phyloP scores from a whole-genome alignment of 805 yeast genomes.

The Metschnikowia arizonensis region DNA sequence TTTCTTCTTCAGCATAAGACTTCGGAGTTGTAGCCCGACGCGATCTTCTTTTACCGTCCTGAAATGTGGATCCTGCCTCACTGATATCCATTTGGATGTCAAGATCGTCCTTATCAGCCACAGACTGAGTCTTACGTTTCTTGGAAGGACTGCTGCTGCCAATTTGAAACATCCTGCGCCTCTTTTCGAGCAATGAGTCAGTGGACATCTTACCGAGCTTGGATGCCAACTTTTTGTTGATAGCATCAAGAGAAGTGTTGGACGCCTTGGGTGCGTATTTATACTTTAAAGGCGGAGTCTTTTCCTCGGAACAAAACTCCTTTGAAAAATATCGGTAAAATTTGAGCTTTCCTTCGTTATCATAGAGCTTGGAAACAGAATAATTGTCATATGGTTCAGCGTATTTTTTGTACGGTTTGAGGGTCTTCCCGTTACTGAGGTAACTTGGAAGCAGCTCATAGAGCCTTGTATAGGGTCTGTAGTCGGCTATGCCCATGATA shows the following conservation, averaged over 20 bases:
- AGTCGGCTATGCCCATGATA: constrained; percentile 53
- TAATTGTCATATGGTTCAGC: constrained; percentile 26
- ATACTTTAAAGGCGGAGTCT: constrained; percentile 10
- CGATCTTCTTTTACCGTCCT: constrained; percentile 1
- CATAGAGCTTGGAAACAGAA: constrained; percentile 56
- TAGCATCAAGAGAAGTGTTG: constrained; percentile 12
- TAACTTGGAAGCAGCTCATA: constrained; percentile 47
- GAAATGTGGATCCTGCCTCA: neutral
- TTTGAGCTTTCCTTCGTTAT: constrained; percentile 69
- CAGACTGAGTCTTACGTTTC: neutral
- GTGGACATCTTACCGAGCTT: constrained; percentile 26
- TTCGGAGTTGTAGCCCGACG: constrained; percentile 7
- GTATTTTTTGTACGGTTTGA: constrained; percentile 25
- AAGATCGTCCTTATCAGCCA: constrained; percentile 1
- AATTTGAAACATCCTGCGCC: constrained; percentile 10
- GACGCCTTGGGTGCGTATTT: constrained; percentile 9
- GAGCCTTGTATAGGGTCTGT: constrained; percentile 48
- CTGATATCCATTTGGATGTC: neutral
- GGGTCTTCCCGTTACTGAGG: constrained; percentile 25
- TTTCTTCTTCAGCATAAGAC: constrained; percentile 7
- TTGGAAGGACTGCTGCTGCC: neutral
- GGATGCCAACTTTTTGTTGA: constrained; percentile 17
- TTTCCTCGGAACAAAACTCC: constrained; percentile 15
- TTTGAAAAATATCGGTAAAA: constrained; percentile 54
- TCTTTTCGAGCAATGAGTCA: constrained; percentile 21